Percentiles rank a stretch among this genome's conserved stretches.
phyloP scores from a whole-genome alignment of 2,329 filamentous ascomycete genomes.

The Didymosphaeria variabile region DNA sequence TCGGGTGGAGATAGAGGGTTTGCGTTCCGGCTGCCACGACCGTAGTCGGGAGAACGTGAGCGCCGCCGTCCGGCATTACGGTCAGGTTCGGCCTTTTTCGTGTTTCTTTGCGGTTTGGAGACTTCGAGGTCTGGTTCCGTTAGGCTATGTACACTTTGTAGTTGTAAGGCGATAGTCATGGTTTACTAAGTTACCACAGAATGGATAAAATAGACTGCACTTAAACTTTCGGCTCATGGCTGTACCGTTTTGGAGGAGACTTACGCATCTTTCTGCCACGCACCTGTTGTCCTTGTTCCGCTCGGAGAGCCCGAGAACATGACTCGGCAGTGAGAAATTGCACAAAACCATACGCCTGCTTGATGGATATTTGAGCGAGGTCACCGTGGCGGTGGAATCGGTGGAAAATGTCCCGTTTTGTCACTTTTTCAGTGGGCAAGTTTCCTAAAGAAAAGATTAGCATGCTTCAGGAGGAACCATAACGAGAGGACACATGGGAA shows the following conservation, averaged over 20 bases:
- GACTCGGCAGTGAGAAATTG: conserved; percentile 84
- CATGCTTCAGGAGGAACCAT: neutral
- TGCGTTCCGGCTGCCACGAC: conserved; percentile 49
- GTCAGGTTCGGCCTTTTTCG: conserved; percentile 62
- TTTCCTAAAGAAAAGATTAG: conserved; percentile 69
- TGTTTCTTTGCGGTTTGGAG: conserved; percentile 86
- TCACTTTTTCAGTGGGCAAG: conserved; percentile 89
- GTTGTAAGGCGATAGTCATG: neutral
- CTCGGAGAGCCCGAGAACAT: conserved; percentile 77
- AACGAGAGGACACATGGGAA: neutral
- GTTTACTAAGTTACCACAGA: neutral
- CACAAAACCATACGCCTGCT: conserved; percentile 96
- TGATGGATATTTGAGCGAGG: conserved; percentile 93
- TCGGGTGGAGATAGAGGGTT: conserved; percentile 53
- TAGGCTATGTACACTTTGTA: conserved; percentile 29
- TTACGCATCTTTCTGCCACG: conserved; percentile 93
- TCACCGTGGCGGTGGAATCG: conserved; percentile 86
- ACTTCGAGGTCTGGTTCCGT: conserved; percentile 78
- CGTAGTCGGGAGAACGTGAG: conserved; percentile 71
- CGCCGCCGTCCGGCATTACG: conserved; percentile 57
- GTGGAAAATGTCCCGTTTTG: conserved; percentile 92
- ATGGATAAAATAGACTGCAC: neutral
- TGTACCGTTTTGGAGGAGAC: conserved; percentile 47
- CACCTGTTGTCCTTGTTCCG: conserved; percentile 81
- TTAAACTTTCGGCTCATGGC: neutral